Evolutionary conservation across 2,329 filamentous ascomycete genomes (phyloP), one percentile per base, ranked within the genome.

Genomic region (Parasarocladium wereldwijsianum): DNA sequence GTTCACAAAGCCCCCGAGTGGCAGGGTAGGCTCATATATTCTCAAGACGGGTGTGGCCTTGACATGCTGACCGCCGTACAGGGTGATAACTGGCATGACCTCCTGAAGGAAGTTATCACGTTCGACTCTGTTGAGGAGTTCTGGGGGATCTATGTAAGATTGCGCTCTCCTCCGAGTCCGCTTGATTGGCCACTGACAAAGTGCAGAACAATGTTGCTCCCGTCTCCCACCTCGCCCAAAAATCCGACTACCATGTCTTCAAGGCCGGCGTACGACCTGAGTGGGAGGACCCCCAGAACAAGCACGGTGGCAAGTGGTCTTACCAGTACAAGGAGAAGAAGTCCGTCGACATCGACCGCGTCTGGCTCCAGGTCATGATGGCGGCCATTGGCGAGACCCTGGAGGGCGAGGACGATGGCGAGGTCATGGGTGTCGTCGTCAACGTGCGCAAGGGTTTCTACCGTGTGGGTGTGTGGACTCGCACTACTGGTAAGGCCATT

Each of bases 181-280:
- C 8, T n/a, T 11, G 17, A 24, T n/a, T 11, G 11, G n/a, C 32
- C 30, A 21, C 44, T 36, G 41, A 21, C 37, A 19, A 14, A 29
- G 12, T 17, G 13, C 35, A 98, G 92, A 98, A 98, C 70, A 98
- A 98, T 58, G 94, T 98, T 54, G 84, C 87, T 29, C 79, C 86
- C 24, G 87, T 92, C 44, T 94, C 87, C 44, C 85, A 96, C 47
- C 77, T 98, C 24, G 83, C 86, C 25, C 76, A 93, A 51, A 98
- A 98, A 66, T 93, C 90, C 50, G 90, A 98, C 57, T 98, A 98
- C 63, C 92, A 98, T 52, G 80, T 98, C 25, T 98, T 98, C 79
- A 98, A 98, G 68, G 79, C 78, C 46, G 86, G 86, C 41, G 83
- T 98, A 38, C 83, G 90, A 40, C 90, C 90, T 20, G 92, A 98